phyloP scores from a whole-genome alignment of 148 eudicot species.

The Silene conica region DNA sequence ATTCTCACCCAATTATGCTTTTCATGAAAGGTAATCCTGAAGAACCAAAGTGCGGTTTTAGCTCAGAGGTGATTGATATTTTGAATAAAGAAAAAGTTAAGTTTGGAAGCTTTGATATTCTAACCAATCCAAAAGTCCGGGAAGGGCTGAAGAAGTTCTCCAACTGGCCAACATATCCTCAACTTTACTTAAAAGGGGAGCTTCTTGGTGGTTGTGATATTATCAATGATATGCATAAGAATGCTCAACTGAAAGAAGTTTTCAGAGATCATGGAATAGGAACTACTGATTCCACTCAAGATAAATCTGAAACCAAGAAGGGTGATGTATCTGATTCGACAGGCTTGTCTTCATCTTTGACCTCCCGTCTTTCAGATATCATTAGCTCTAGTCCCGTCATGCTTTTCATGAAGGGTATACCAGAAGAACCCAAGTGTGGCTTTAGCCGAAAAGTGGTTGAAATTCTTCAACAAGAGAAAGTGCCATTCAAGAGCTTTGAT shows the following conservation, averaged over 20 bases:
- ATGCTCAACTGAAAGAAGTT: conserved; percentile 72
- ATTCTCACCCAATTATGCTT: conserved; percentile 74
- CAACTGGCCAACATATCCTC: conserved; percentile 98
- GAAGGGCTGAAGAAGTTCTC: conserved; percentile 93
- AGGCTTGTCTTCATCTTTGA: conserved; percentile 55
- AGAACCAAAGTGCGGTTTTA: conserved; percentile 86
- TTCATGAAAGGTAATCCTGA: conserved; percentile 96
- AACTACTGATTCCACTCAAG: conserved; percentile 24
- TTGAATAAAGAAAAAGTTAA: conserved; percentile 67
- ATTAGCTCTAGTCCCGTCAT: conserved; percentile 64
- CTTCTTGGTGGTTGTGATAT: conserved; percentile 92
- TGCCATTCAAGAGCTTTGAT: conserved; percentile 64
- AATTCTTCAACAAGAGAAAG: conserved; percentile 68
- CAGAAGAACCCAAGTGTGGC: conserved; percentile 87
- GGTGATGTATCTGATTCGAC: conserved; percentile 52
- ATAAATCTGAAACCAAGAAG: conserved; percentile 30
- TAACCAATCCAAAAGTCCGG: conserved; percentile 60
- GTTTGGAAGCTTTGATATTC: conserved; percentile 88
- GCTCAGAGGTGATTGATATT: conserved; percentile 74
- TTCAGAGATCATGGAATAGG: conserved; percentile 58
- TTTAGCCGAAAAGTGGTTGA: conserved; percentile 95
- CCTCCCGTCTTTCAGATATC: conserved; percentile 46
- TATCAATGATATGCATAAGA: conserved; percentile 72
- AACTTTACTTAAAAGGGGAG: conserved; percentile 90
- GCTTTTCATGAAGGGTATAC: conserved; percentile 92